Evolutionary conservation across 495 filamentous ascomycete species (phyloP).

Genomic region (Bacidia gigantensis): DNA sequence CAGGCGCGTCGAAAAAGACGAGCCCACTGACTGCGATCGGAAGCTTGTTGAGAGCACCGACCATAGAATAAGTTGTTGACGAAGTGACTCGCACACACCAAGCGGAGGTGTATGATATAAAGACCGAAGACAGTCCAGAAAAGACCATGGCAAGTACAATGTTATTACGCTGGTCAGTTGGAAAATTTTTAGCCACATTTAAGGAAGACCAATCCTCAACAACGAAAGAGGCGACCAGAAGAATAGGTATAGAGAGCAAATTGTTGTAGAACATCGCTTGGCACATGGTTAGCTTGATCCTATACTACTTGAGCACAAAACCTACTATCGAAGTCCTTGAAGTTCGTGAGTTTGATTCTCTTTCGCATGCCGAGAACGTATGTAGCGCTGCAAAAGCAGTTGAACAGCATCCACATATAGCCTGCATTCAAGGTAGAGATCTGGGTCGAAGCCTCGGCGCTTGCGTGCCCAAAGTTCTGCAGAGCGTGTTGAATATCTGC

Average conservation of each 20-base stretch:
- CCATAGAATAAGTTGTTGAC: conserved; percentile 96
- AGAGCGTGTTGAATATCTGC: conserved; percentile 89
- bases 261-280: conserved; percentile 99
- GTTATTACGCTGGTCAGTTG: conserved; percentile 54
- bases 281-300: background rate
- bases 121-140: conserved; percentile 84
- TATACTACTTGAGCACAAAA: conserved; percentile 8
- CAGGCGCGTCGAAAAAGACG: conserved; percentile 86
- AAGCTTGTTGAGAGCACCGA: conserved; percentile 93
- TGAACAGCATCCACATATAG: conserved; percentile 96
- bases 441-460: conserved; percentile 50
- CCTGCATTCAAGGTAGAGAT: conserved; percentile 88
- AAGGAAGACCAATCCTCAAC: conserved; percentile 82
- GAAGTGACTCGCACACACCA: conserved; percentile 97
- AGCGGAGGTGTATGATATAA: conserved; percentile 96
- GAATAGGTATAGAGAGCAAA: conserved; percentile 86
- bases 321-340: conserved; percentile 99
- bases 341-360: conserved; percentile 98
- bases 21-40: conserved; percentile 84
- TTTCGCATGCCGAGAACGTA: conserved; percentile 94
- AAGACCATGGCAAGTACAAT: conserved; percentile 82
- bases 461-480: conserved; percentile 40
- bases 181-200: conserved; percentile 85
- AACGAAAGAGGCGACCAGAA: conserved; percentile 67
- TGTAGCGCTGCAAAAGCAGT: conserved; percentile 87